A percentile compares a stretch with the other conserved stretches of the same genome.
Evolutionary conservation across 2,329 filamentous ascomycete species (phyloP).

Genomic region (Alternaria novae-zelandiae): DNA sequence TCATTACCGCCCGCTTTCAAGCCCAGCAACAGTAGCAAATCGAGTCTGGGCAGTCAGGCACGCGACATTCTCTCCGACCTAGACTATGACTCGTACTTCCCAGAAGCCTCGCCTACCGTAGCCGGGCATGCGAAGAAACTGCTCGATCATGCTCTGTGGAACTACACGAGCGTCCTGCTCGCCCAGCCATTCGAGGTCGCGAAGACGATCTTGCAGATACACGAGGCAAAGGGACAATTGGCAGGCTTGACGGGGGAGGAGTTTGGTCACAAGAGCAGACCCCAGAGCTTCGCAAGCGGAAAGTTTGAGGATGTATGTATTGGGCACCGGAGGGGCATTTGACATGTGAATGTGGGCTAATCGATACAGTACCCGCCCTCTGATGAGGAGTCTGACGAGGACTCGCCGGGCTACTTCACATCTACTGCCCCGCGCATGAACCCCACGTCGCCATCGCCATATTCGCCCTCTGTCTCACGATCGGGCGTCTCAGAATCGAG

Average conservation of each 20-base stretch:
- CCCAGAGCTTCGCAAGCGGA: slow-evolving; percentile 41
- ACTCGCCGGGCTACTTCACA: slow-evolving; percentile 78
- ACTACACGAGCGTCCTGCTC: slow-evolving; percentile 86
- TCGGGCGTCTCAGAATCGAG: slow-evolving; percentile 29
- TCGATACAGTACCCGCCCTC: slow-evolving; percentile 52
- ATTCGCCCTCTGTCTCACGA: slow-evolving; percentile 46
- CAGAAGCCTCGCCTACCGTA: slow-evolving; percentile 72
- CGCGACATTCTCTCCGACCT: slow-evolving; percentile 88
- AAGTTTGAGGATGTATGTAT: slow-evolving; percentile 43
- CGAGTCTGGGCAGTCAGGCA: slow-evolving; percentile 67
- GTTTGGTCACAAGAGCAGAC: slow-evolving; percentile 30
- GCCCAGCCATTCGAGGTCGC: slow-evolving; percentile 97
- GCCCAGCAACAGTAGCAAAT: slow-evolving; percentile 51
- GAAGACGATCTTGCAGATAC: slow-evolving; percentile 88
- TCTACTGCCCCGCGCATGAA: slow-evolving; percentile 63
- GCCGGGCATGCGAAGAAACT: slow-evolving; percentile 77
- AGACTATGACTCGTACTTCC: slow-evolving; percentile 87
- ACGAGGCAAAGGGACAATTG: slow-evolving; percentile 54
- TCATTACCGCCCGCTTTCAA: slow-evolving; percentile 42
- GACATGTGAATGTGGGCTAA: slow-evolving; percentile 28
- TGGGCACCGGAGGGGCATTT: not conserved
- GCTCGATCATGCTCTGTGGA: slow-evolving; percentile 86
- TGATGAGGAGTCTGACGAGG: slow-evolving; percentile 78
- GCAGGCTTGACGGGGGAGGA: slow-evolving; percentile 28
- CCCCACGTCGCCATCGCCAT: slow-evolving; percentile 45